Evolutionary conservation across 164 flowering plant genomes (phyloP).

Genomic region (Vitis rotundifolia): DNA sequence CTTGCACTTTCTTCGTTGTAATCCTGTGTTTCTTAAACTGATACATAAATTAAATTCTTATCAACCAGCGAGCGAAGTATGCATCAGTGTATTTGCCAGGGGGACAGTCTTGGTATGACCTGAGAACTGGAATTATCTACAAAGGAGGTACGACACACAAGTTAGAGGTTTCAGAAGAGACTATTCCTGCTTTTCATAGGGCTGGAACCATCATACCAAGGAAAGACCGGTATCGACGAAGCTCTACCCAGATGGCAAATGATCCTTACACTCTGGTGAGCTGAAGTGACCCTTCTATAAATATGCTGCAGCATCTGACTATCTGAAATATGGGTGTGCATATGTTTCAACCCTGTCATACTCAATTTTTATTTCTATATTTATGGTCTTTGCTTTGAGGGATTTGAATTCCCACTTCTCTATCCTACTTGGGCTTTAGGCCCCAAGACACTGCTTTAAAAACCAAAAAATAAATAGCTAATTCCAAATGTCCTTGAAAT

Average conservation of each 20-base stretch:
- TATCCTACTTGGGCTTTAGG: background rate
- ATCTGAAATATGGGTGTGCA: too few relatives aligned
- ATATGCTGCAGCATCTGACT: too few relatives aligned
- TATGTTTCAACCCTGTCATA: too few relatives aligned
- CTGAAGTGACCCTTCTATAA: background rate
- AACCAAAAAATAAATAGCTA: too few relatives aligned
- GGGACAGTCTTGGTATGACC: constrained; percentile 82
- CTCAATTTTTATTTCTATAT: too few relatives aligned
- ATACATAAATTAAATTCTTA: background rate
- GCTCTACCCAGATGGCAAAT: constrained; percentile 90
- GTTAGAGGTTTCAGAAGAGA: constrained; percentile 69
- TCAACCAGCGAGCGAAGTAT: constrained; percentile 64
- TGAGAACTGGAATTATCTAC: constrained; percentile 69
- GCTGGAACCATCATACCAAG: constrained; percentile 93
- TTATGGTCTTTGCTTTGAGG: background rate
- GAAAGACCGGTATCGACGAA: constrained; percentile 87
- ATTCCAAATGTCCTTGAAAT: too few relatives aligned
- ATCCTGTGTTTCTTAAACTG: too few relatives aligned
- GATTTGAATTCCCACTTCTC: background rate
- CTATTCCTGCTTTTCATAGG: constrained; percentile 85
- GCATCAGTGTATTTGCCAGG: constrained; percentile 86
- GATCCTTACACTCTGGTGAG: constrained; percentile 99
- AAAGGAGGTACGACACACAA: constrained; percentile 75
- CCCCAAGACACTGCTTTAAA: too few relatives aligned
- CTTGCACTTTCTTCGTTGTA: too few relatives aligned